A percentile compares a stretch with the other conserved stretches of the same genome.
Conservation (phyloP, 306 rosid species). For the Myrica gale region DNA sequence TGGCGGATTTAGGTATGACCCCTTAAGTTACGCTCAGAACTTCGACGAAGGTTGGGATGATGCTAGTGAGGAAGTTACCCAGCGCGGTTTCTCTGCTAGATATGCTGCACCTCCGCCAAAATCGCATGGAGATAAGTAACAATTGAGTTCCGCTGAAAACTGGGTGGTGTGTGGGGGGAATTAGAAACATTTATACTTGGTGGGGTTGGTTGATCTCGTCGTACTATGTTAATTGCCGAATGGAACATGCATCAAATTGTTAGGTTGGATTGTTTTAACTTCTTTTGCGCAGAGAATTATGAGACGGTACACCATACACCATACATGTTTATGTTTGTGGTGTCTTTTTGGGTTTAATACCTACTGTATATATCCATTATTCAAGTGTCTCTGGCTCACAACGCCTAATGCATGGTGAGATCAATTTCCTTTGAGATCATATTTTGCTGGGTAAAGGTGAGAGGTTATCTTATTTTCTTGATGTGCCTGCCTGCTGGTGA, state of each 20-base stretch:
- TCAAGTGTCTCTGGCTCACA: not conserved
- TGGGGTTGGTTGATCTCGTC: not conserved
- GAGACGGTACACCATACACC: not conserved
- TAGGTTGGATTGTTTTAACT: not conserved
- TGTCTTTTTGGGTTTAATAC: not conserved
- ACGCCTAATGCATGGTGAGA: not conserved
- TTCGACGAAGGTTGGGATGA: constrained; percentile 63
- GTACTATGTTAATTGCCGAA: not conserved
- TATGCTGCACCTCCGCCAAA: constrained; percentile 50
- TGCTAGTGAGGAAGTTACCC: constrained; percentile 31
- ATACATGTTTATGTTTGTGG: not conserved
- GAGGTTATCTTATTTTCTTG: not conserved
- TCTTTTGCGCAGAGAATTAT: not conserved
- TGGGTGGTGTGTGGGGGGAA: not conserved
- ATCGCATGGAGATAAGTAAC: constrained; percentile 31
- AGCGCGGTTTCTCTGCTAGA: constrained; percentile 61
- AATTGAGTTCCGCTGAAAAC: constrained; percentile 15
- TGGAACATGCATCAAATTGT: not conserved
- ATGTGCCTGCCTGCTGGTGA: not conserved
- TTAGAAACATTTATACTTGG: not conserved
- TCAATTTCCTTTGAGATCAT: not conserved
- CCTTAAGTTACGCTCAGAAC: constrained; percentile 71
- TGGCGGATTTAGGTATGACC: constrained; percentile 59
- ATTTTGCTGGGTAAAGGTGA: not conserved
- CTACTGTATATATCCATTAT: not conserved